A percentile compares a stretch with the other conserved stretches of the same genome.
These are phyloP conservation scores for Kazachstania africana DNA, from an alignment of 805 yeast species.

Conservation along the genomic window DNA sequence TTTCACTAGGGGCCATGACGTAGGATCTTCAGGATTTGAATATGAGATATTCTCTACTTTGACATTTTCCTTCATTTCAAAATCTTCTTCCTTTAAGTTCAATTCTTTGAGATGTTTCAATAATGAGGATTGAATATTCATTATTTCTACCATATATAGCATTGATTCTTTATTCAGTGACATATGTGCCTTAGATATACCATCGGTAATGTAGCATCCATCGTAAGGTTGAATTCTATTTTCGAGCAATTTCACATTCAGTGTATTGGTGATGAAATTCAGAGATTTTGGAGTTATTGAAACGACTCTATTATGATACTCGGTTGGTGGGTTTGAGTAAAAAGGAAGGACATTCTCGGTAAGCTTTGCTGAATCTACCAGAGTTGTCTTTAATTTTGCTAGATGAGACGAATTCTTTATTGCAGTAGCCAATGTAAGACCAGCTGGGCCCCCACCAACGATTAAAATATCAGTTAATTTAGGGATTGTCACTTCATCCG, in stretches of 20 bases:
- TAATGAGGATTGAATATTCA: constrained; percentile 71
- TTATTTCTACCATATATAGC: constrained; percentile 83
- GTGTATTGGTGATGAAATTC: constrained; percentile 51
- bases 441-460: constrained; percentile 97
- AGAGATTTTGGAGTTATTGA: constrained; percentile 78
- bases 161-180: constrained; percentile 48
- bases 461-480: constrained; percentile 58
- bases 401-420: constrained; percentile 58
- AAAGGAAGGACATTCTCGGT: constrained; percentile 35
- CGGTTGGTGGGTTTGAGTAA: constrained; percentile 28
- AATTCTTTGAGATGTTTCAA: constrained; percentile 36
- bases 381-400: constrained; percentile 43
- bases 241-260: constrained; percentile 62
- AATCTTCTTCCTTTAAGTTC: constrained; percentile 18
- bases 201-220: constrained; percentile 78
- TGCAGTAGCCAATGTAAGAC: constrained; percentile 75
- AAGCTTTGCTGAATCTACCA: constrained; percentile 66
- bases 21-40: constrained; percentile 24
- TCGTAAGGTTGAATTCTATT: constrained; percentile 75
- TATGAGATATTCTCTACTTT: constrained; percentile 48
- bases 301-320: constrained; percentile 68
- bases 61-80: constrained; percentile 48
- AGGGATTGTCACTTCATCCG: no score
- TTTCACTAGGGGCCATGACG: constrained; percentile 68
- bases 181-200: constrained; percentile 44